Percentiles rank a stretch among this genome's conserved stretches.
Conservation (phyloP, 139 green algal genomes). For the Chlamydomonas incerta region DNA sequence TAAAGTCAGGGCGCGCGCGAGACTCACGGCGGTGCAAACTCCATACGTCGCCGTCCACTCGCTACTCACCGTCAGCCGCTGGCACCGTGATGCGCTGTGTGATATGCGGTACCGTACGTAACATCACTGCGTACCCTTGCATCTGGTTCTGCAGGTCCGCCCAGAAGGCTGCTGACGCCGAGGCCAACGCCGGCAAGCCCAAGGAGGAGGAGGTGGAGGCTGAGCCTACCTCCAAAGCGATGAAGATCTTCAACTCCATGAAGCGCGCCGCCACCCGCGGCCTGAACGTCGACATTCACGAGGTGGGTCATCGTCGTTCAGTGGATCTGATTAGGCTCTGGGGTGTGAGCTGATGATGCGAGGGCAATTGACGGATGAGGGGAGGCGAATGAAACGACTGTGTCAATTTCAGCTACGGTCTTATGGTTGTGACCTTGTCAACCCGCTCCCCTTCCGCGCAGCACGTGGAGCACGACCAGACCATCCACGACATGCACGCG, state of each 20-base stretch:
- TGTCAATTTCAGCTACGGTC: no score
- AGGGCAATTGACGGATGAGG: no score
- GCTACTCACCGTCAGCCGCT: no score
- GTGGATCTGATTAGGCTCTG: no score
- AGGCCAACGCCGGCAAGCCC: conserved; percentile 18
- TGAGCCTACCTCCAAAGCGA: background rate
- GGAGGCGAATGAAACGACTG: background rate
- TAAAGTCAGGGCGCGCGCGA: background rate
- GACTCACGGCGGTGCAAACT: no score
- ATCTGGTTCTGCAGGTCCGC: background rate
- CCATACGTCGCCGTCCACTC: no score
- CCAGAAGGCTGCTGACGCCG: conserved; percentile 19
- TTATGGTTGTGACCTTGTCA: no score
- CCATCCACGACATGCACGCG: conserved; percentile 58
- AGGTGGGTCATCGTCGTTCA: background rate
- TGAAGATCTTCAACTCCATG: conserved; percentile 20
- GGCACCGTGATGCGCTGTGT: no score
- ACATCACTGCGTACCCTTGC: no score
- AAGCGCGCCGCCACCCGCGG: conserved; percentile 29
- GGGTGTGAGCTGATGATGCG: no score
- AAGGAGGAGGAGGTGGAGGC: conserved; percentile 4
- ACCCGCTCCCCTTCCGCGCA: background rate
- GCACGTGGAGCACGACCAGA: conserved; percentile 6
- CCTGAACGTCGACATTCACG: conserved; percentile 21
- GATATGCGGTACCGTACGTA: no score